Conservation (phyloP, 1,284 basidiomycete species). For the Pascua guehoae region DNA sequence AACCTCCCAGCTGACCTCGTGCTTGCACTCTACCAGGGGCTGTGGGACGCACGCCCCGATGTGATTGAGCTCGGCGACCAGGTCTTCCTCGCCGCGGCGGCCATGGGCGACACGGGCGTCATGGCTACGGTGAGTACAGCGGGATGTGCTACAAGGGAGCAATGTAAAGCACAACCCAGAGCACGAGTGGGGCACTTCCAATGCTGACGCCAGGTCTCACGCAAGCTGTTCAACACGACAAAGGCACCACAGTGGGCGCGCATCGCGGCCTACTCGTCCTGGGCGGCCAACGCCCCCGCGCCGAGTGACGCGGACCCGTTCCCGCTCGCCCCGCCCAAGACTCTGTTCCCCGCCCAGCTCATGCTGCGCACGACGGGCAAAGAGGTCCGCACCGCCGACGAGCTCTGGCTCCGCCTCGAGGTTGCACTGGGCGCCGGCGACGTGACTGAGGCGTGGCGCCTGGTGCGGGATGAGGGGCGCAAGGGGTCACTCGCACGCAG, state of each 20-base stretch:
- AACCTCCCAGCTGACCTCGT: constrained; percentile 32
- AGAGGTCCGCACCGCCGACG: constrained; percentile 24
- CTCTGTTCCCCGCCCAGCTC: constrained; percentile 26
- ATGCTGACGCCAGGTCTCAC: constrained; percentile 9
- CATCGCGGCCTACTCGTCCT: constrained; percentile 30
- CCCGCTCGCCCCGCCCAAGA: constrained; percentile 16
- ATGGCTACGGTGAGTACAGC: constrained; percentile 23
- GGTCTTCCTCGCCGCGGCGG: constrained; percentile 34
- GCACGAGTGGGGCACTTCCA: too few relatives aligned
- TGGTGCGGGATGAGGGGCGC: constrained; percentile 19
- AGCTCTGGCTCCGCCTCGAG: constrained; percentile 40
- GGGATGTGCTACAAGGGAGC: neutral
- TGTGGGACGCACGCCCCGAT: constrained; percentile 27
- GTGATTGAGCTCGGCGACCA: constrained; percentile 32
- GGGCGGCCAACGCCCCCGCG: neutral
- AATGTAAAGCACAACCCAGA: neutral
- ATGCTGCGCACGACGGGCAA: constrained; percentile 24
- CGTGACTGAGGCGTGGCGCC: constrained; percentile 17
- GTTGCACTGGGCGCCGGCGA: constrained; percentile 31
- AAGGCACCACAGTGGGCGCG: constrained; percentile 37
- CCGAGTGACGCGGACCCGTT: constrained; percentile 14
- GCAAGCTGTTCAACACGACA: constrained; percentile 39
- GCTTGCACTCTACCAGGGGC: constrained; percentile 25
- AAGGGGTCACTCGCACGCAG: constrained; percentile 27
- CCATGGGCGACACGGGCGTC: constrained; percentile 24